These are phyloP conservation scores for Daldinia sp. DNA, from an alignment of 2,329 filamentous ascomycete genomes.

Conservation along the genomic window DNA sequence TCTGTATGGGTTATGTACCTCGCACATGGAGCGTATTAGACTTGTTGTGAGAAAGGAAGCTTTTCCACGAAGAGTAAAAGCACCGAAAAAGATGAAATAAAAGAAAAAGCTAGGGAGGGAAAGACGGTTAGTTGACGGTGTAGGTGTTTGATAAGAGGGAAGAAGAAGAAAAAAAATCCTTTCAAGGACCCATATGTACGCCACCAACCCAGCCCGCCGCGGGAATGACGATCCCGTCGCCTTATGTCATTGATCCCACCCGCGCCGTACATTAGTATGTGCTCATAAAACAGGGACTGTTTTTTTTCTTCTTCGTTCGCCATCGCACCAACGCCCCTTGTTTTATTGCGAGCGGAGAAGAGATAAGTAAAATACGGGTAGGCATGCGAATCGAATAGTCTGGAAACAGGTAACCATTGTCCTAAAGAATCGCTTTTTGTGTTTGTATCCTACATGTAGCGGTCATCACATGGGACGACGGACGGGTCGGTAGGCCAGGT, in stretches of 20 bases:
- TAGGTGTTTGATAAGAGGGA: neutral
- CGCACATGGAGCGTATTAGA: too few relatives aligned
- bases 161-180: neutral
- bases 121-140: too few relatives aligned
- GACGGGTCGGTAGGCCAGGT: neutral
- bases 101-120: neutral
- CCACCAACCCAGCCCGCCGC: constrained; percentile 1
- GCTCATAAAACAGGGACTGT: neutral
- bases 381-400: neutral
- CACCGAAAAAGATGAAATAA: neutral
- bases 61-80: neutral
- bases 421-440: neutral
- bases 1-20: too few relatives aligned
- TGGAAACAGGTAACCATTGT: neutral
- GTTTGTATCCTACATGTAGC: neutral
- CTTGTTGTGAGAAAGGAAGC: too few relatives aligned
- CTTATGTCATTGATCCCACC: neutral
- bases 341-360: neutral
- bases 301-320: too few relatives aligned
- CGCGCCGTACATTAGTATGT: neutral
- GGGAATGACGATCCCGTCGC: constrained; percentile 17
- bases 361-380: neutral
- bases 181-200: neutral
- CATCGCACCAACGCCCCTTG: neutral
- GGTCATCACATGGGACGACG: neutral